phyloP scores from a whole-genome alignment of 139 green algal genomes.

The Coelastrella sp. region DNA sequence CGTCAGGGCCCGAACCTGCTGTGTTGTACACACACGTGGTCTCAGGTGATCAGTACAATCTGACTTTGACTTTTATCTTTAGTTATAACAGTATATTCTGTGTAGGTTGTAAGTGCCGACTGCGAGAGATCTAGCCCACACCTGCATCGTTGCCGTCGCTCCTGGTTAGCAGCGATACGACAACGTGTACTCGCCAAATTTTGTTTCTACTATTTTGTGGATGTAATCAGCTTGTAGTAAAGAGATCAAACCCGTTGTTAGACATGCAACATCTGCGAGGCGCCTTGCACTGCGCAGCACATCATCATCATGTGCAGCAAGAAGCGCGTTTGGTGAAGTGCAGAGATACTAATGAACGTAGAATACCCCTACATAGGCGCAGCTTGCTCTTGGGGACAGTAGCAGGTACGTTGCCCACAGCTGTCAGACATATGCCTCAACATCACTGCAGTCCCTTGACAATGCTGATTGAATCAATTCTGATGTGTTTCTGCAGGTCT shows the following conservation, averaged over 20 bases:
- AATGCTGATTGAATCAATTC: too few relatives aligned
- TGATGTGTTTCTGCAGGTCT: not conserved
- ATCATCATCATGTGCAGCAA: not conserved
- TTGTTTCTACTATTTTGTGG: too few relatives aligned
- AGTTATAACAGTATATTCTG: too few relatives aligned
- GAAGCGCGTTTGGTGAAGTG: not conserved
- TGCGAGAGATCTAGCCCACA: not conserved
- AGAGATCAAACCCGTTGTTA: not conserved
- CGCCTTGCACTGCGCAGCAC: not conserved
- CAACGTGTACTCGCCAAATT: not conserved
- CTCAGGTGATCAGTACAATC: too few relatives aligned
- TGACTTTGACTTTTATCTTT: too few relatives aligned
- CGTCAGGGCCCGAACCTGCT: too few relatives aligned
- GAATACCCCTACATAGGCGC: not conserved
- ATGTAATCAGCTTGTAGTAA: too few relatives aligned
- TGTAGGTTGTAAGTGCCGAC: too few relatives aligned
- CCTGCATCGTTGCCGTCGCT: not conserved
- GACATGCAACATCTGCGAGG: not conserved
- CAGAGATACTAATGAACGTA: not conserved
- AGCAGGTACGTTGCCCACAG: not conserved
- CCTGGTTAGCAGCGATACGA: not conserved
- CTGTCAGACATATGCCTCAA: too few relatives aligned
- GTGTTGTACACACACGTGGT: too few relatives aligned
- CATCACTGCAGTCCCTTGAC: too few relatives aligned
- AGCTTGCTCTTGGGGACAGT: not conserved